Evolutionary conservation across 139 green algal species (phyloP), one percentile per base, ranked within the genome.

Genomic region (Parachlorella kessleri): DNA sequence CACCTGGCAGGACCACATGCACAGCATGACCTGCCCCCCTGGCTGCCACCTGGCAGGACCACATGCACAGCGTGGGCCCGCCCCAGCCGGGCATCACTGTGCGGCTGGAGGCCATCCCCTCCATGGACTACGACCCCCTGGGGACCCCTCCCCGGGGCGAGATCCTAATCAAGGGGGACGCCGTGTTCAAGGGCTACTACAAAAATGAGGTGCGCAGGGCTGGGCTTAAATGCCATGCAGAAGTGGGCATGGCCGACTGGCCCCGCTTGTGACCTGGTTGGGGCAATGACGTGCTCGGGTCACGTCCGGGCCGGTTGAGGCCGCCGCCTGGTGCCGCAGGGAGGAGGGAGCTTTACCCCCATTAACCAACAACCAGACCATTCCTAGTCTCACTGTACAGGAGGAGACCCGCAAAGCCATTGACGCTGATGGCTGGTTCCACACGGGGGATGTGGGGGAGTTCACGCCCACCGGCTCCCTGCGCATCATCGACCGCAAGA

Each of bases 401-500:
- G 92, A 94, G 53, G 87, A 80, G 35, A 76, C 71, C 21, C 71
- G 71, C 42, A 66, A 48, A 33, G 71, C 71, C 6, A 76, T 96
- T 14, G 92, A 96, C 64, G 76, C 68, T 18, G 92, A 97, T n/a
- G 94, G 94, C 21, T 98, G 88, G 77, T 97, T 97, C 88, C 92
- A 97, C 87, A 95, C 93, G 3, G 94, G 94, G 1, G 94, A 98
- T 72, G 88, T 98, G 23, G 94, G 91, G 3, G 81, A 89, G 72
- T 41, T 95, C 68, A 82, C 76, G 4, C 48, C 74, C 2, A 73
- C 88, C 10, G 94, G 94, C 48, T 80, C 84, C 14, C 83, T 97
- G 23, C 88, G 88, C 64, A 94, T 99, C 81, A 93, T 99, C 33
- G 96, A 99, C 86, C 88, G 95, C 82, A 97, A 97, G 83, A 99